Base-by-base conservation (phyloP, 371 early-diverging fungal species). In the Mortierella sp. region DNA sequence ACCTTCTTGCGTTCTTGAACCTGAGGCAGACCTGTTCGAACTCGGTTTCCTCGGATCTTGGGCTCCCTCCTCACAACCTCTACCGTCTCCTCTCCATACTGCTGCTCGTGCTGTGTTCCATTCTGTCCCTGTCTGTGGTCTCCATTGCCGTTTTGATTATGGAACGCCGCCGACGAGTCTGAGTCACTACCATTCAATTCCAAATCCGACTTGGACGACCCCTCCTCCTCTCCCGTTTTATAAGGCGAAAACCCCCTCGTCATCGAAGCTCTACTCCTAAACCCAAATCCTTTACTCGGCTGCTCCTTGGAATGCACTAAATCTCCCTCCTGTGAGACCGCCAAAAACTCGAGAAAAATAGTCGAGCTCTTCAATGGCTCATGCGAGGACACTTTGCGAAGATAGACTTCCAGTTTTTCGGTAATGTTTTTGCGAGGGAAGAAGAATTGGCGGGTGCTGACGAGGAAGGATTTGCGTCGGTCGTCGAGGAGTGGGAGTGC, bases 341-440 rank as follows among this genome's bases (percentile, higher is more conserved):
- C 76, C 24, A 88, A 52, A 50, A 88, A 88, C 24, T 88, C 82
- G 38, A 76, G 72, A 63, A 88, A 80, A 45, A 82, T 73, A 24
- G 42, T 24, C 1, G 84, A 88, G 54, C 75, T 79, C 45, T 71
- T 75, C 26, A 88, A 73, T 19, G 82, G 84, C 26, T 79, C 84
- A 58, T 88, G 84, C 7, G 76, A 74, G 2, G 88, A 74, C 2
- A 88, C 80, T 54, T 88, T 88, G 28, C 82, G 75, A 10, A 88
- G 58, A 44, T 88, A 88, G 28, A 68, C 73, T 48, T 88, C 89
- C n/a, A 88, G 79, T 57, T 84, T 84, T 73, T 88, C 89, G 1
- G 88, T 73, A 19, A 75, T 88, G 31, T 88, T 84, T 70, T 88
- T 88, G n/a, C 88, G 82, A 21, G 86, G 89, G 72, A 88, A 88